These are phyloP conservation scores for Anacardium occidentale DNA, from an alignment of 345 rosid genomes.

Conservation along the genomic window DNA sequence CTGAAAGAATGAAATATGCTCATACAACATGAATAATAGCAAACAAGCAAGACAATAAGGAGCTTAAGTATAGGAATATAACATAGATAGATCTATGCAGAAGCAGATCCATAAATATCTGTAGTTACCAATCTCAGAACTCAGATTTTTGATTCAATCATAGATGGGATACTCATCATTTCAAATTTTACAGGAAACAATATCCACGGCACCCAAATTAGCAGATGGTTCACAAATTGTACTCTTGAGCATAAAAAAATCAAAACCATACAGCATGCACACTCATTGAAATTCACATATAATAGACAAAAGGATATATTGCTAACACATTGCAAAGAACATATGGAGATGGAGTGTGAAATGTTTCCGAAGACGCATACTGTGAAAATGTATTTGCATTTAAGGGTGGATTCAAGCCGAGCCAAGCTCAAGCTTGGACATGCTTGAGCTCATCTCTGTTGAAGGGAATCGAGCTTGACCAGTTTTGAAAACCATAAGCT, in stretches of 20 bases:
- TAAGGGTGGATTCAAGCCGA: too few species aligned
- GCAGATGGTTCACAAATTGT: background rate
- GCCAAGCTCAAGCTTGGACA: too few species aligned
- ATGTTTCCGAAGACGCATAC: background rate
- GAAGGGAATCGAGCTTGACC: too few species aligned
- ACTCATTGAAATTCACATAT: background rate
- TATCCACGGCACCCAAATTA: background rate
- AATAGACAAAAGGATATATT: background rate
- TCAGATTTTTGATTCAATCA: background rate
- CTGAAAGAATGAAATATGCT: background rate
- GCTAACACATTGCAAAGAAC: background rate
- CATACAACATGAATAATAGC: background rate
- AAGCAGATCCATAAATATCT: background rate
- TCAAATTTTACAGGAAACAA: background rate
- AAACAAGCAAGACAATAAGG: background rate
- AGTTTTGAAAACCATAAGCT: too few species aligned
- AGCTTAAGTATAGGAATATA: background rate
- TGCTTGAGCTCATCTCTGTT: too few species aligned
- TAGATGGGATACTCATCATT: background rate
- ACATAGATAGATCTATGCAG: background rate
- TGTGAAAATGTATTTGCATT: too few species aligned
- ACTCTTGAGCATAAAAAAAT: background rate
- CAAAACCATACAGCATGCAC: background rate
- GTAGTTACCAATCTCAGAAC: background rate
- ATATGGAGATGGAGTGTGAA: background rate